These are phyloP conservation scores for Apostasia ramifera DNA, from an alignment of 106 monocot genomes.

Conservation along the genomic window DNA sequence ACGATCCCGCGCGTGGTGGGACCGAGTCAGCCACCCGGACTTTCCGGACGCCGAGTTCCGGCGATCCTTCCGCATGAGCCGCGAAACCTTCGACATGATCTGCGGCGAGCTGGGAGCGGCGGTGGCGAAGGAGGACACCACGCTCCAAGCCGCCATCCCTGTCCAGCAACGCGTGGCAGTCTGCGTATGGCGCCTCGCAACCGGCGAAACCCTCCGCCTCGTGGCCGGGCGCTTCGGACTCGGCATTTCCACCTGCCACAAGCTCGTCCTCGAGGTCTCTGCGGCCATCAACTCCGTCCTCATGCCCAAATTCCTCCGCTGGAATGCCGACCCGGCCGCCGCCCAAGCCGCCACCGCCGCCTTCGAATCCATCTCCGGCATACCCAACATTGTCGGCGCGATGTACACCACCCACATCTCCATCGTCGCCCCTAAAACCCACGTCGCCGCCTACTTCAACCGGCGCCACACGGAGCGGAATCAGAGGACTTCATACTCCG, in stretches of 20 bases:
- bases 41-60: conserved; percentile 35
- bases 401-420: conserved; percentile 95
- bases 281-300: conserved; percentile 71
- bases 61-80: conserved; percentile 26
- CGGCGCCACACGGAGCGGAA: conserved; percentile 79
- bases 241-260: conserved; percentile 98
- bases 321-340: conserved; percentile 30
- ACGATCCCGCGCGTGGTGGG: conserved; percentile 43
- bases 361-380: conserved; percentile 46
- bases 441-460: conserved; percentile 76
- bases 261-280: conserved; percentile 92
- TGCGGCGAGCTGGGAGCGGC: conserved; percentile 36
- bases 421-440: conserved; percentile 83
- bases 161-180: conserved; percentile 67
- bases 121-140: conserved; percentile 64
- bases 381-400: conserved; percentile 64
- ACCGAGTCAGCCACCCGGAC: conserved; percentile 17
- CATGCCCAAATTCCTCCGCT: conserved; percentile 71
- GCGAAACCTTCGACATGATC: conserved; percentile 30
- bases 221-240: conserved; percentile 75
- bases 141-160: conserved; percentile 61
- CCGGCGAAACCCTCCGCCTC: conserved; percentile 60
- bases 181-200: conserved; percentile 59
- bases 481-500: conserved; percentile 80
- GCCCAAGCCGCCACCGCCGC: neutral